Base-by-base conservation (phyloP, 176 grass and related monocot genomes). In the Tillandsia fasciculata region DNA sequence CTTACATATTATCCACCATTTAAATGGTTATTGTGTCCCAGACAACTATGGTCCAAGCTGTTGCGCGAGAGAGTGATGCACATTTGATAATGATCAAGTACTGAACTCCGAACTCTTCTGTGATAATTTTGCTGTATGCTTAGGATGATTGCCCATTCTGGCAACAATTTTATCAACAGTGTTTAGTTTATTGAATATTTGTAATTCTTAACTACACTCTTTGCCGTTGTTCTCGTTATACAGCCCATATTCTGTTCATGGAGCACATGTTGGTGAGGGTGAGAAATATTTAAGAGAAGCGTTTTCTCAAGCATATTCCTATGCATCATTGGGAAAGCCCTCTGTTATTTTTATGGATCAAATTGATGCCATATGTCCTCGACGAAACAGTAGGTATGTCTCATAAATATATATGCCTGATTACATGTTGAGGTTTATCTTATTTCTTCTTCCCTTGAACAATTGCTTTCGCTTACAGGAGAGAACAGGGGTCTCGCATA, bases 331-430 rank as follows among this genome's bases (percentile, higher is more conserved):
- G 50, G 93, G 89, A 13, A 97, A 84, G 66, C 86, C 93, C 65
- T 83, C 83, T 59, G 75, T 97, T 17, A 79, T 92, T 75, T 97
- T 97, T 70, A 92, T 97, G 5, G 89, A 92, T 77, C 83, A 97
- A 87, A 63, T 97, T 76, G 88, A 96, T 81, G 82, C 83, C 67
- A 91, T 96, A 75, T 96, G 92, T 33, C 92, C 92, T 72, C 86
- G 76, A 0, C 86, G 93, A 28, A 42, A 71, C 53, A 73, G 47
- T 29, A 92, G 80, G 93, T 85, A 83, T 70, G 71, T 51, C 67
- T 81, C 3, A 10, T 52, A 17, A 1, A 18, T 61, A 20, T 61
- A 9, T 61, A 61, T 23, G 5, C 14, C 22, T 22, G 6, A 61
- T 61, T 61, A 20, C 68, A 65, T 72, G 71, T n/a, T 49, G 17